Evolutionary conservation across 2,329 filamentous ascomycete species (phyloP).

Genomic region (Chlorencoelia australis): DNA sequence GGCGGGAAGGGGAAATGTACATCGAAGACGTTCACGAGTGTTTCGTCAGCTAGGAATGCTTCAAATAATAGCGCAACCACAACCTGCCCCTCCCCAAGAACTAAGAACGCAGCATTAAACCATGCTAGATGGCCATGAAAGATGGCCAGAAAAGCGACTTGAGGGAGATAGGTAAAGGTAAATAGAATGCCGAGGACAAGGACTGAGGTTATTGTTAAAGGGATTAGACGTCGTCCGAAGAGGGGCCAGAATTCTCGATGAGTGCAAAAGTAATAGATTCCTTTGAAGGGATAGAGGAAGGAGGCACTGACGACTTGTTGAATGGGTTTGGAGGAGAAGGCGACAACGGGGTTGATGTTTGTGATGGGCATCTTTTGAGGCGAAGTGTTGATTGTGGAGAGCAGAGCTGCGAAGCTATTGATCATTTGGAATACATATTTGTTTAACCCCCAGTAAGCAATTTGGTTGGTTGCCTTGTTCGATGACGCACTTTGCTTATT

Average conservation of each 20-base stretch:
- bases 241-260: conserved; percentile 78
- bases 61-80: conserved; percentile 49
- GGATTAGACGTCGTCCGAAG: conserved; percentile 66
- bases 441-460: too few species aligned
- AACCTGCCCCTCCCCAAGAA: conserved; percentile 59
- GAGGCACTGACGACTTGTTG: conserved; percentile 21
- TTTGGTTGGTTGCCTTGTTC: too few species aligned
- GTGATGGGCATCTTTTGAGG: conserved; percentile 2
- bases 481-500: too few species aligned
- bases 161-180: conserved; percentile 76
- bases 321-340: conserved; percentile 10
- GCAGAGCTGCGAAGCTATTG: too few species aligned
- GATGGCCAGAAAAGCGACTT: conserved; percentile 78
- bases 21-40: conserved; percentile 74
- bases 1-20: conserved; percentile 29
- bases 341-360: conserved; percentile 1
- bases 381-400: too few species aligned
- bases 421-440: too few species aligned
- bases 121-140: conserved; percentile 86
- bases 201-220: conserved; percentile 69
- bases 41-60: conserved; percentile 73
- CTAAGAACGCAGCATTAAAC: conserved; percentile 77
- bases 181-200: conserved; percentile 83
- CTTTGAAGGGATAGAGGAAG: conserved; percentile 49
- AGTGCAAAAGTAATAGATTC: conserved; percentile 70